Evolutionary conservation across 352 stramenopile species (phyloP), one percentile per base, ranked within the genome.

Genomic region (Pythium insidiosum): DNA sequence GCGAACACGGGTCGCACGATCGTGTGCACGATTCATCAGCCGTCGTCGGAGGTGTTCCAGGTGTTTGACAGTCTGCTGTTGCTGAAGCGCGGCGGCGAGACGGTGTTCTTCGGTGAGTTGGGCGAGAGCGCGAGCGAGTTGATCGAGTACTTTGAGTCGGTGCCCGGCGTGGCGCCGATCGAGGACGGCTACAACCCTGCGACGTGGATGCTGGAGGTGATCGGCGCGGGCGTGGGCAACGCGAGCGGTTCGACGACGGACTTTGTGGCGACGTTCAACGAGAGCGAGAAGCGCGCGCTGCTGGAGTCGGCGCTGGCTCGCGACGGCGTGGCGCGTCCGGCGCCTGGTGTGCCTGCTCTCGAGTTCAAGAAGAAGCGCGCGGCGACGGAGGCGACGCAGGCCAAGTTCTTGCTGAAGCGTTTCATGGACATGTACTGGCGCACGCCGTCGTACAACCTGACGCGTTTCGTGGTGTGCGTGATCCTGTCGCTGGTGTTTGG

Each of bases 391-490:
- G 30, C 16, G 26, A 26, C 34, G 2, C 46, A 53, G 25, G 20
- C 22, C 26, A 30, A 33, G 37, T 47, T 54, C 28, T 20, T 60
- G 6, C 16, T 60, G 16, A 25, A 65, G 25, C 53, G 66, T 20
- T 66, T 65, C 12, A 49, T 60, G 29, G 67, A 47, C 45, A 69
- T 76, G 30, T 92, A 94, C 51, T 92, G 65, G 67, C 63, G 83
- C 20, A 80, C 62, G 16, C 73, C 77, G 15, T 55, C 58, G 31
- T 93, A 95, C 55, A 89, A 88, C 58, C 38, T 76, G 6, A 65
- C 67, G 6, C 64, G 78, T 16, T 36, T 79, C n/a, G 29, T 65
- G 6, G 35, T 67, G 6, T 35, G 61, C 16, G 16, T 66, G 11
- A 28, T 53, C 0, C 20, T 65, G 9, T 37, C 65, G 3, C 42